phyloP scores from a whole-genome alignment of 495 filamentous ascomycete species.

The Tuber calosporum region DNA sequence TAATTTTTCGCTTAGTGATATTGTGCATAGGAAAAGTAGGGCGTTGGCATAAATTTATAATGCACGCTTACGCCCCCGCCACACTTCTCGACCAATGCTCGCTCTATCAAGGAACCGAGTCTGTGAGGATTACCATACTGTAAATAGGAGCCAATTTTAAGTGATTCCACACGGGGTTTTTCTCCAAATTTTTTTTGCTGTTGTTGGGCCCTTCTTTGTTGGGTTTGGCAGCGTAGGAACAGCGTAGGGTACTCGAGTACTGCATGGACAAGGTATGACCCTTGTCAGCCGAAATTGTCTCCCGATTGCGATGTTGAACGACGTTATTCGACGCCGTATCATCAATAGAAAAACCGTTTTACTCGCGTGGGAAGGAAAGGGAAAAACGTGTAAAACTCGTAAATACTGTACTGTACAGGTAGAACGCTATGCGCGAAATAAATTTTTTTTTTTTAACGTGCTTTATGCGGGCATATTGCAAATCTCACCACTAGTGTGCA shows the following conservation, averaged over 20 bases:
- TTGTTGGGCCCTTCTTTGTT: neutral
- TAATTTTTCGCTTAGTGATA: no score
- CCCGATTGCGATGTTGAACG: neutral
- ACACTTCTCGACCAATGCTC: neutral
- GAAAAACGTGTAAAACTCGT: neutral
- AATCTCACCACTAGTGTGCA: neutral
- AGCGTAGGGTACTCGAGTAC: neutral
- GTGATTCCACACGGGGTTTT: neutral
- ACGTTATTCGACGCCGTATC: neutral
- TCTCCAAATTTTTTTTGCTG: neutral
- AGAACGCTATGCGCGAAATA: neutral
- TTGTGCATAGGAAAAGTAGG: no score
- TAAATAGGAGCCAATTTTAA: neutral
- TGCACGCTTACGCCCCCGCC: no score
- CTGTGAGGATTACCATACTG: no score
- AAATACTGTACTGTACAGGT: neutral
- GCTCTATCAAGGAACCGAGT: neutral
- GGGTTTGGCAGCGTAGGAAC: neutral
- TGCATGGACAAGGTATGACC: neutral
- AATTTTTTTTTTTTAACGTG: no score
- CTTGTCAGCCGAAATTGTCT: neutral
- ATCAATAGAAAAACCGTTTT: neutral
- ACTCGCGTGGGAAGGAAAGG: neutral
- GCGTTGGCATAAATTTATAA: no score
- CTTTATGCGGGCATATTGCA: neutral